Percentiles rank a stretch among this genome's conserved stretches.
These are phyloP conservation scores for Fagus sylvatica DNA, from an alignment of 306 rosid genomes.

Conservation along the genomic window DNA sequence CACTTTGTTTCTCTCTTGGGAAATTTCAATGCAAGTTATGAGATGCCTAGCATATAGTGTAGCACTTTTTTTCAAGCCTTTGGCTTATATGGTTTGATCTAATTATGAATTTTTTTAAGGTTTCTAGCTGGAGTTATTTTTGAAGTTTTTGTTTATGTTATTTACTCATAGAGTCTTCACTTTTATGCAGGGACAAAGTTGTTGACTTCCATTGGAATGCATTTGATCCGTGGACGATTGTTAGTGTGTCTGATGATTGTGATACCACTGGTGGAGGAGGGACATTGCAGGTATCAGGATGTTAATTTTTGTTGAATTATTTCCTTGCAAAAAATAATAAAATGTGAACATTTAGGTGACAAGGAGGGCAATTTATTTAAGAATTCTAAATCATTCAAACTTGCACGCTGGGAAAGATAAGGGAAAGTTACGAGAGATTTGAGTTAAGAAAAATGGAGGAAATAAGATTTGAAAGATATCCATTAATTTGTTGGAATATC, in stretches of 20 bases:
- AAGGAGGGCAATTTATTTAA: background rate
- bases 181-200: slow-evolving; percentile 50
- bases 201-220: slow-evolving; percentile 72
- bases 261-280: slow-evolving; percentile 99
- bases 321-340: background rate
- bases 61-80: background rate
- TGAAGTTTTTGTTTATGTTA: background rate
- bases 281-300: slow-evolving; percentile 75
- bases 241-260: slow-evolving; percentile 97
- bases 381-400: background rate
- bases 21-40: background rate
- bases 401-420: background rate
- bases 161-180: background rate
- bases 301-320: background rate
- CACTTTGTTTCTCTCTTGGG: background rate
- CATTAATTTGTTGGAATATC: background rate
- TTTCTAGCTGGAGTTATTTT: too few species aligned
- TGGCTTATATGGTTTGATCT: background rate
- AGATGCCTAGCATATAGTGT: background rate
- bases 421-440: background rate
- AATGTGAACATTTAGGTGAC: slow-evolving; percentile 12
- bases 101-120: background rate
- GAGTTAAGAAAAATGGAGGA: background rate
- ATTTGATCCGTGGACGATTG: slow-evolving; percentile 93
- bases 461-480: background rate